Evolutionary conservation across 2,329 filamentous ascomycete species (phyloP).

Genomic region (Venturia carpophila): DNA sequence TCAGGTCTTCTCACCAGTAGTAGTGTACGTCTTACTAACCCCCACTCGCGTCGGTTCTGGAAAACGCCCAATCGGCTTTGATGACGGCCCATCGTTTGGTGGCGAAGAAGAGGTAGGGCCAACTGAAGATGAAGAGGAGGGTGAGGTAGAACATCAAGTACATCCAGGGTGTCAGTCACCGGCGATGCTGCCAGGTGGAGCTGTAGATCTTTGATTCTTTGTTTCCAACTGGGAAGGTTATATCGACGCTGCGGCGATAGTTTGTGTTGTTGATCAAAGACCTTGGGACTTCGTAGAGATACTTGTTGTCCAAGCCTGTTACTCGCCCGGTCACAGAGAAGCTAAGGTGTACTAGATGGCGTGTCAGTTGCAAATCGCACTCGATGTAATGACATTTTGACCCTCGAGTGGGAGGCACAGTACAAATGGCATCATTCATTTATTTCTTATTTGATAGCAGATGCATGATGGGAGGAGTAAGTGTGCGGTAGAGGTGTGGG

Average conservation of each 20-base stretch:
- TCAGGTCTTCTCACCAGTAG: slow-evolving; percentile 47
- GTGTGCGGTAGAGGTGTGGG: no score
- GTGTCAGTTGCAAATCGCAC: not conserved
- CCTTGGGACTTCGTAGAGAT: slow-evolving; percentile 46
- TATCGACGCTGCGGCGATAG: slow-evolving; percentile 54
- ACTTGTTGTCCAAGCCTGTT: slow-evolving; percentile 52
- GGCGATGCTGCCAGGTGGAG: slow-evolving; percentile 52
- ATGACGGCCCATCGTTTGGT: slow-evolving; percentile 62
- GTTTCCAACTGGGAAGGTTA: slow-evolving; percentile 54
- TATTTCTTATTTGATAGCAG: slow-evolving; percentile 32
- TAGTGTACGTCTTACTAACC: slow-evolving; percentile 41
- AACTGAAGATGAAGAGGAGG: slow-evolving; percentile 60
- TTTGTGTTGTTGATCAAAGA: slow-evolving; percentile 55
- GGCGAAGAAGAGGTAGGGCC: slow-evolving; percentile 60
- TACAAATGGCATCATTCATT: slow-evolving; percentile 62
- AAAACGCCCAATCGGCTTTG: slow-evolving; percentile 53
- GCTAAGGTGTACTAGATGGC: slow-evolving; percentile 16
- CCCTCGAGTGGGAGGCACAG: slow-evolving; percentile 48
- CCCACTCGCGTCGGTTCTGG: slow-evolving; percentile 29
- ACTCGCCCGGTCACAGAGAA: slow-evolving; percentile 41
- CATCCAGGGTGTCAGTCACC: slow-evolving; percentile 58
- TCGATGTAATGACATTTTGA: slow-evolving; percentile 39
- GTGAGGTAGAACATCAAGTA: slow-evolving; percentile 57
- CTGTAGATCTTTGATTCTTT: slow-evolving; percentile 56
- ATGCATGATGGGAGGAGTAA: not conserved